Base-by-base conservation (phyloP, 257 asterid species). In the Handroanthus guayacan region DNA sequence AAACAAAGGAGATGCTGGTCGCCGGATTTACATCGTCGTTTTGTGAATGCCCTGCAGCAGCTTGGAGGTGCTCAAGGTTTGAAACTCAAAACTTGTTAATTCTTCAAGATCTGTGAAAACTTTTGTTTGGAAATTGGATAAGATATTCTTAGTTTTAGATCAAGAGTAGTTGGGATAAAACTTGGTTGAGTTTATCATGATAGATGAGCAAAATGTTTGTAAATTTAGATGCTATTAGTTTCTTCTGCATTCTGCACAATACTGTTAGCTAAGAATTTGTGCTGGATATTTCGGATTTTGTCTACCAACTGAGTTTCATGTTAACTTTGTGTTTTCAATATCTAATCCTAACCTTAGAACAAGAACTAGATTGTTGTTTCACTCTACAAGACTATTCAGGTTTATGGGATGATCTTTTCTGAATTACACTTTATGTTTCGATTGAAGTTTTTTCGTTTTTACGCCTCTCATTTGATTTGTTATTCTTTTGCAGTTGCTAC, bases 1-100 rank as follows among this genome's bases (percentile, higher is more conserved):
- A 93, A 93, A 81, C 98, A 90, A 67, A 87, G 98, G 82, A 83
- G 98, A 72, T 90, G 96, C 83, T 93, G 98, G 98, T 93, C 98
- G 0, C 89, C 90, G 0, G 98, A 91, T 48, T 79, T 93, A 86
- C 98, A 93, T 79, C 84, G 92, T 48, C 83, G 86, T 67, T 93
- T 93, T 20, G 83, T 87, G 20, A 86, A 82, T 64, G 96, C 95
- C 72, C 82, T 93, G 77, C 87, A 88, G 66, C 87, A 87, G 79
- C 95, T 93, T 63, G 97, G 98, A 20, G 97, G 97, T 31, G 71
- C 94, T 74, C 83, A 81, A 81, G 87, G 84, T 81, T 72, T 66
- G 77, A 62, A 63, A 75, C 72, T 63, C 48, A 1, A 43, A 11
- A 61, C 56, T 70, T 64, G 13, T 20, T 67, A 50, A 43, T 45